Percentiles rank a stretch among this genome's conserved stretches.
Conservation (phyloP, 2,329 filamentous ascomycete species). For the Tetracladium maxilliforme region DNA sequence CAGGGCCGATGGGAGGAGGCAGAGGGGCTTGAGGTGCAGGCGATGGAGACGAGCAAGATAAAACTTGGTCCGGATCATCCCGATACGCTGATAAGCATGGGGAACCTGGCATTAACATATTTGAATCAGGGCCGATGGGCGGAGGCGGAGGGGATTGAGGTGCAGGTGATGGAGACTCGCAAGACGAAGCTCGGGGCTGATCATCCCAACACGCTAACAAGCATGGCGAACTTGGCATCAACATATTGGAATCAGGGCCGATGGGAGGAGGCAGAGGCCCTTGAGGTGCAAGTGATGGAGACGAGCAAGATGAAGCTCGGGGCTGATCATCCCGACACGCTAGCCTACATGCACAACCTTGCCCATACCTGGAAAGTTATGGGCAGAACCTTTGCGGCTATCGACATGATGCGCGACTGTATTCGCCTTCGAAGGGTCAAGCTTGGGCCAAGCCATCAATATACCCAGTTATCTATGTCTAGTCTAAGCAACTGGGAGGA, state of each 20-base stretch:
- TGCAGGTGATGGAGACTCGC: slow-evolving; percentile 2
- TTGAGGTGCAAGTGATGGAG: slow-evolving; percentile 1
- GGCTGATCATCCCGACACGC: neutral
- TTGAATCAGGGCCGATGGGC: neutral
- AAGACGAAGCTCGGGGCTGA: neutral
- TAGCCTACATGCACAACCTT: neutral
- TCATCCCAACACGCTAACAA: slow-evolving; percentile 1
- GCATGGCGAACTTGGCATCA: slow-evolving; percentile 3
- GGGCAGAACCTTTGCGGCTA: no score
- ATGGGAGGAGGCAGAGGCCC: slow-evolving; percentile 4
- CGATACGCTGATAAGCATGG: no score
- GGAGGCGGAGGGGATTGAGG: slow-evolving; percentile 2
- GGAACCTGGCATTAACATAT: no score
- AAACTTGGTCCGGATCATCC: no score
- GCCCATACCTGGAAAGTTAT: no score
- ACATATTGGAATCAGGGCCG: slow-evolving; percentile 3
- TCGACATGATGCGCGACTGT: no score
- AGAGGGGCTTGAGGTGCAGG: neutral
- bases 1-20: slow-evolving; percentile 1
- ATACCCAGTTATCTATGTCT: no score
- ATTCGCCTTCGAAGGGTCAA: no score
- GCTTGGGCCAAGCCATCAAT: no score
- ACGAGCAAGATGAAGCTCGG: no score
- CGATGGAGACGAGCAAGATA: neutral
- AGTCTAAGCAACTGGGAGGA: no score